Base-by-base conservation (phyloP, 1,139 yeast species). In the Magnusiomyces paraingens region DNA sequence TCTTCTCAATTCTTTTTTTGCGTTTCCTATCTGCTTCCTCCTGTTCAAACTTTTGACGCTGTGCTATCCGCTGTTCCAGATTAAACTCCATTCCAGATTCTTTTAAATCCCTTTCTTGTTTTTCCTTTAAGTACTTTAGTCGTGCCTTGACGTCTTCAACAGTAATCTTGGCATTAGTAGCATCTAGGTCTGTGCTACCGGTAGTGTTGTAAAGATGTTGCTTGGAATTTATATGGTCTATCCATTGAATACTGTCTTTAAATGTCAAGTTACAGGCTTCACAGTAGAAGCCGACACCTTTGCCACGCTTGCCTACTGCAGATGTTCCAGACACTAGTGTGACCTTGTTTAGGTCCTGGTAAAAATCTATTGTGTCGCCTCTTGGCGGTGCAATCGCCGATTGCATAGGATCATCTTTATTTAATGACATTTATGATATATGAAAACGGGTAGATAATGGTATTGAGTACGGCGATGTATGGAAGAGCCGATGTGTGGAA, bases 271-370 rank as follows among this genome's bases (percentile, higher is more conserved):
- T 81, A 67, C 98, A 91, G 1, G 81, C 71, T 17, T 86, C 87
- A 69, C 98, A 91, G 62, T 81, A 79, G 67, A 90, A 90, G 1
- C 96, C 96, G 60, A 86, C 81, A 17, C 82, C 86, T 60, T 82
- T 77, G 48, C 89, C 89, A 51, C 81, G 76, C 42, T 71, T 73
- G 1, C 76, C 73, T 1, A 70, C 67, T 1, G 75, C 67, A 1
- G 81, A 70, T 8, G 76, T 73, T 1, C 71, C 69, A 1, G 76
- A 71, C 2, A 75, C 78, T 38, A 81, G 67, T 8, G 74, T 70
- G 39, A 75, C 71, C 56, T 75, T 72, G 59, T 79, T 79, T 51
- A 79, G 58, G 48, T 74, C 74, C 41, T 71, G 70, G 29, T 73
- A 67, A 45, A 79, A 68, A 51, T 71, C 69, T 36, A 77, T 62